Base-by-base conservation (phyloP, 371 early-diverging fungal genomes). In the Ordospora pajunii region DNA sequence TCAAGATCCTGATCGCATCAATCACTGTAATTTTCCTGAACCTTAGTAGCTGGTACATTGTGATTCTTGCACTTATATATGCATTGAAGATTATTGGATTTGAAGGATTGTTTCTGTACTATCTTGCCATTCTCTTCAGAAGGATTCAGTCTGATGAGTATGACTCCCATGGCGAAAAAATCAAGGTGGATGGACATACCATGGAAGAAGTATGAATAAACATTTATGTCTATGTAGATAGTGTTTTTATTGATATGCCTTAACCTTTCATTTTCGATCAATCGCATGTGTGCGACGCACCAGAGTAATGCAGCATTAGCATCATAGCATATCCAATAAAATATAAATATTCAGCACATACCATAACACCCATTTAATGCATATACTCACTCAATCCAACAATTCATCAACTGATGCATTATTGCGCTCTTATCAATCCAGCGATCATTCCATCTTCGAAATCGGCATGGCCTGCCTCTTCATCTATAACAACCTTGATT, bases 61-160 rank as follows among this genome's bases (percentile, higher is more conserved):
- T 48, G 9, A 44, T 78, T 44, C 19, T 80, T 7, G 19, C 74
- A 5, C 27, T 67, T 1, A 14, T 71, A 2, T 77, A 44, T 62
- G 32, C 37, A 9, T 21, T 64, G 53, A 72, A 37, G 12, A 19
- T 48, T 32, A 17, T 32, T 32, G 8, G 42, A 11, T 32, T 54
- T n/a, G 70, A 63, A 27, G 17, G 27, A n/a, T 0, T 67, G 44
- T 67, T 70, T n/a, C 37, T 75, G 25, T 73, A 73, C 67, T 73
- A 68, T 67, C 11, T 80, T 17, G 52, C 75, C 2, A 58, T 76
- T 8, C 68, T 62, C 27, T 64, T 75, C 44, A 67, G 70, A 27
- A 67, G 75, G 37, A 10, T 69, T 12, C 64, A 73, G 27, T 74
- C 75, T 23, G 70, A 75, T 23, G 68, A 73, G 8, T 78, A 78